These are phyloP conservation scores for Silene noctiflora DNA, from an alignment of 179 eudicot genomes.

Conservation along the genomic window DNA sequence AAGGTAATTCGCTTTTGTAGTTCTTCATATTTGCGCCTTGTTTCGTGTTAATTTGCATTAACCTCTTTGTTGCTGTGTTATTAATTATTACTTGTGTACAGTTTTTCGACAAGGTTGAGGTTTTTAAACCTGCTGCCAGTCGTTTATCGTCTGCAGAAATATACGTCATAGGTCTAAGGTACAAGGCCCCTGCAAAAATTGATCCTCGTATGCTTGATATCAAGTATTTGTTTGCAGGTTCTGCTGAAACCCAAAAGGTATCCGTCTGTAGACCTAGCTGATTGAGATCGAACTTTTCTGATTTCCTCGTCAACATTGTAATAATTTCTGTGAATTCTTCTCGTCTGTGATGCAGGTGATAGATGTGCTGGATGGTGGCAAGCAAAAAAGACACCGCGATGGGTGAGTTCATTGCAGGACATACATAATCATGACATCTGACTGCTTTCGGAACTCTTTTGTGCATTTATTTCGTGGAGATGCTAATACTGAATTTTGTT, in stretches of 20 bases:
- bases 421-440: not conserved
- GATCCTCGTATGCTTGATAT: conserved; percentile 94
- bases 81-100: conserved; percentile 28
- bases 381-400: conserved; percentile 73
- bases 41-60: not conserved
- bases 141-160: conserved; percentile 94
- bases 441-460: too few relatives aligned
- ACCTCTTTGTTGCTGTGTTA: not conserved
- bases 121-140: conserved; percentile 87
- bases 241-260: conserved; percentile 53
- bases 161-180: conserved; percentile 64
- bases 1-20: too few relatives aligned
- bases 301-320: too few relatives aligned
- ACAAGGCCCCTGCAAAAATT: conserved; percentile 93
- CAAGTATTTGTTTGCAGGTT: conserved; percentile 74
- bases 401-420: conserved; percentile 45
- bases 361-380: conserved; percentile 64
- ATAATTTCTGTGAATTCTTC: too few relatives aligned
- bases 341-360: conserved; percentile 34
- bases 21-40: too few relatives aligned
- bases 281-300: too few relatives aligned
- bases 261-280: too few relatives aligned
- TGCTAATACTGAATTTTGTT: too few relatives aligned
- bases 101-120: conserved; percentile 94
- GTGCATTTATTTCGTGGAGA: too few relatives aligned